phyloP scores from a whole-genome alignment of 768 basidiomycete genomes.

The Trametes cubensis region DNA sequence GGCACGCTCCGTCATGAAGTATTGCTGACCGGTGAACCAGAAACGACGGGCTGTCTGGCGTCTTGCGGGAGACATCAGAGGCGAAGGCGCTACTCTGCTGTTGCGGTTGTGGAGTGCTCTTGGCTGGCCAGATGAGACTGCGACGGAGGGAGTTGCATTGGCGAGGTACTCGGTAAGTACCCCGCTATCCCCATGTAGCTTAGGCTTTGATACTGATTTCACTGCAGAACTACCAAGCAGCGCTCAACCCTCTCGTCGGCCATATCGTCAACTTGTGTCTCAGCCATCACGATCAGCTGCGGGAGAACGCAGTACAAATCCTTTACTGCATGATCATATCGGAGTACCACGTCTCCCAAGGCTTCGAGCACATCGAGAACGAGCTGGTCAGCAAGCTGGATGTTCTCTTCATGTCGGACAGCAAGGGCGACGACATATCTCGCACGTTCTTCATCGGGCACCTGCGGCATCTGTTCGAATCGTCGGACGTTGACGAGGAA shows the following conservation, averaged over 20 bases:
- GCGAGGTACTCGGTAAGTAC: conserved; percentile 60
- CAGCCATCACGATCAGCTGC: conserved; percentile 91
- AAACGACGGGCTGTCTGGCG: conserved; percentile 96
- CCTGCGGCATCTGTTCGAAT: conserved; percentile 86
- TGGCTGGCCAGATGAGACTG: conserved; percentile 68
- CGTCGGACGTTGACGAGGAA: conserved; percentile 76
- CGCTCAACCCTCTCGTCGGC: conserved; percentile 82
- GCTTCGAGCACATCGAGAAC: conserved; percentile 89
- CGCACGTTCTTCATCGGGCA: conserved; percentile 92
- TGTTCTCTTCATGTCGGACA: conserved; percentile 89
- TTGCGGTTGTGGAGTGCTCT: conserved; percentile 84
- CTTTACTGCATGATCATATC: conserved; percentile 95
- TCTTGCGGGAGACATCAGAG: conserved; percentile 92
- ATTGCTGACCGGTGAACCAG: conserved; percentile 40
- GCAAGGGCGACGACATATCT: conserved; percentile 88
- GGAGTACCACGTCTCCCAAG: conserved; percentile 81
- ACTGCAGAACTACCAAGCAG: conserved; percentile 77
- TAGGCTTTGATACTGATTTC: conserved; percentile 8
- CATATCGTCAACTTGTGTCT: conserved; percentile 90
- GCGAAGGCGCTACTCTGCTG: conserved; percentile 83
- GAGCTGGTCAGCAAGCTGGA: conserved; percentile 92
- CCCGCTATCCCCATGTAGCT: background rate
- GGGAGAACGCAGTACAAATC: conserved; percentile 89
- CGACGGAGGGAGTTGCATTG: conserved; percentile 39
- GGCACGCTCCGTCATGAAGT: background rate